A percentile compares a stretch with the other conserved stretches of the same genome.
phyloP scores from a whole-genome alignment of 2,329 filamentous ascomycete species.

The Fusarium anthophilum region DNA sequence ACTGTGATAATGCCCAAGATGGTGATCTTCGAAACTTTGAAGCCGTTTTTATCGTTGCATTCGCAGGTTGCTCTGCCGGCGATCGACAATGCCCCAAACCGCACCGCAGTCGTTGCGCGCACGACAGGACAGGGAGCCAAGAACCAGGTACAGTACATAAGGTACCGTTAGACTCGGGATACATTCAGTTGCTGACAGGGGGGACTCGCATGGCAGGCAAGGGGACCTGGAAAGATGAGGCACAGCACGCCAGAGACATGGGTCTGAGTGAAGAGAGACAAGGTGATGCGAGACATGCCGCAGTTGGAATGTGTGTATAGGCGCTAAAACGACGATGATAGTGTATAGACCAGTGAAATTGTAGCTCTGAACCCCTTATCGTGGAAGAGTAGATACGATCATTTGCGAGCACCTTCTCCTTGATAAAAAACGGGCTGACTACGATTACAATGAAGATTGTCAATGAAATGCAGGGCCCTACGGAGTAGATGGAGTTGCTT shows the following conservation, averaged over 20 bases:
- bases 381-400: not conserved
- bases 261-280: conserved; percentile 24
- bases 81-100: conserved; percentile 24
- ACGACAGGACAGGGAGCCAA: conserved; percentile 26
- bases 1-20: conserved; percentile 12
- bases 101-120: conserved; percentile 14
- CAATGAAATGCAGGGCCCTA: not conserved
- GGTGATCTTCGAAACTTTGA: conserved; percentile 23
- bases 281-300: conserved; percentile 40
- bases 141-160: conserved; percentile 1
- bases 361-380: not conserved
- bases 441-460: not conserved
- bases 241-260: conserved; percentile 39
- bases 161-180: conserved; percentile 14
- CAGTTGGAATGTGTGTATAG: conserved; percentile 13
- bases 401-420: not conserved
- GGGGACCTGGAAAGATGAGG: conserved; percentile 25
- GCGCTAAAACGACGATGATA: not conserved
- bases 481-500: conserved; percentile 19
- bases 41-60: conserved; percentile 21
- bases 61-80: conserved; percentile 12
- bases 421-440: conserved; percentile 5
- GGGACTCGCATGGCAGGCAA: conserved; percentile 31
- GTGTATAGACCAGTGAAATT: not conserved
- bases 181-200: conserved; percentile 20